Evolutionary conservation across 2,329 filamentous ascomycete species (phyloP).

Genomic region (Rosellinia necatrix): DNA sequence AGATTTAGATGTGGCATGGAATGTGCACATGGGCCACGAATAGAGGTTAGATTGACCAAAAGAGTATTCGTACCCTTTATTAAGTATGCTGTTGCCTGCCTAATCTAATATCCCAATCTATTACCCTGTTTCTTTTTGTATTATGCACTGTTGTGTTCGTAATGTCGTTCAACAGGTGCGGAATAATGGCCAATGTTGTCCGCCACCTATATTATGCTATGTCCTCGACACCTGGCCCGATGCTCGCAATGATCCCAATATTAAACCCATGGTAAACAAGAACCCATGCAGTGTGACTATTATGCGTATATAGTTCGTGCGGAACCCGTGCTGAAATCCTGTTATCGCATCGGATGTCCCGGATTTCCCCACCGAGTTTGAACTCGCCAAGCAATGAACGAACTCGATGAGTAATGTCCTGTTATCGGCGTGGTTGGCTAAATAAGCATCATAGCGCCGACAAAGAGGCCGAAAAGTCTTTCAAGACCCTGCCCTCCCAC

Average conservation of each 20-base stretch:
- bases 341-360: neutral
- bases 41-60: no score
- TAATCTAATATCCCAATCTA: slow-evolving; percentile 6
- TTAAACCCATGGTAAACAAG: neutral
- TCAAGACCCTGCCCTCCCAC: slow-evolving; percentile 26
- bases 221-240: no score
- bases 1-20: no score
- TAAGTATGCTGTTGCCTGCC: neutral
- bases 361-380: neutral
- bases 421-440: slow-evolving; percentile 9
- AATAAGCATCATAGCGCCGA: slow-evolving; percentile 34
- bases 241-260: no score
- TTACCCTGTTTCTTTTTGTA: neutral
- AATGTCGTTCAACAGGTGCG: slow-evolving; percentile 7
- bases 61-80: no score
- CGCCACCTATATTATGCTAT: neutral
- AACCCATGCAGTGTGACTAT: no score
- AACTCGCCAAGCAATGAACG: neutral
- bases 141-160: slow-evolving; percentile 7
- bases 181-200: neutral
- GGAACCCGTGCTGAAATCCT: no score
- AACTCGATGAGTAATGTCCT: neutral
- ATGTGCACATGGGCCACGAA: no score
- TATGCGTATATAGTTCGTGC: no score
- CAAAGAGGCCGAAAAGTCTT: slow-evolving; percentile 33